Percentiles rank a stretch among this genome's conserved stretches.
Conservation (phyloP, 2,329 filamentous ascomycete species). For the Ramichloridium luteum region DNA sequence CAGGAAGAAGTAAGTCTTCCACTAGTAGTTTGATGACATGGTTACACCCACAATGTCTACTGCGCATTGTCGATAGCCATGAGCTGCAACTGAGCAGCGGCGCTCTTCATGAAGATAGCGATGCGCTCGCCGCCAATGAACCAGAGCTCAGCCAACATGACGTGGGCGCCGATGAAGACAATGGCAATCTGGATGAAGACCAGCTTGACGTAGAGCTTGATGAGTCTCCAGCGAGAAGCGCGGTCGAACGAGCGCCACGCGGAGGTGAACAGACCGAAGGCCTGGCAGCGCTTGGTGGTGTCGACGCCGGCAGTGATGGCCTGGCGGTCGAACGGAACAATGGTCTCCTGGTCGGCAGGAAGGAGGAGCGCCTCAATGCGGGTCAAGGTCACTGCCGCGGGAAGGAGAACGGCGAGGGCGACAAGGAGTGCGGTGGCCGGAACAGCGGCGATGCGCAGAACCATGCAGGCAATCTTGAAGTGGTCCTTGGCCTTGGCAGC, state of each 20-base stretch:
- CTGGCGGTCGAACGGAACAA: slow-evolving; percentile 81
- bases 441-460: slow-evolving; percentile 31
- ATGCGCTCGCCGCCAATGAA: slow-evolving; percentile 21
- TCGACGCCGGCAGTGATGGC: slow-evolving; percentile 58
- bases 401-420: slow-evolving; percentile 61
- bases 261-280: slow-evolving; percentile 51
- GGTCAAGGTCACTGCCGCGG: slow-evolving; percentile 61
- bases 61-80: slow-evolving; percentile 17
- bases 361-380: slow-evolving; percentile 82
- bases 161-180: slow-evolving; percentile 15
- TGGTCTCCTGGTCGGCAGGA: slow-evolving; percentile 65
- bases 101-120: slow-evolving; percentile 16
- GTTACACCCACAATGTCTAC: no score
- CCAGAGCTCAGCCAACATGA: slow-evolving; percentile 20
- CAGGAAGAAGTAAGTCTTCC: no score
- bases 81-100: slow-evolving; percentile 16
- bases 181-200: slow-evolving; percentile 36
- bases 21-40: no score
- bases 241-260: slow-evolving; percentile 70
- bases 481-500: slow-evolving; percentile 16
- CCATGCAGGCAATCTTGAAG: slow-evolving; percentile 17
- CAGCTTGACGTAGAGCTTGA: slow-evolving; percentile 66
- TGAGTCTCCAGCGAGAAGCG: slow-evolving; percentile 57
- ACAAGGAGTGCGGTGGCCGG: slow-evolving; percentile 33
- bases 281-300: slow-evolving; percentile 53